Evolutionary conservation across 768 basidiomycete species (phyloP), one percentile per base, ranked within the genome.

Genomic region (Boletus eberwhitei): DNA sequence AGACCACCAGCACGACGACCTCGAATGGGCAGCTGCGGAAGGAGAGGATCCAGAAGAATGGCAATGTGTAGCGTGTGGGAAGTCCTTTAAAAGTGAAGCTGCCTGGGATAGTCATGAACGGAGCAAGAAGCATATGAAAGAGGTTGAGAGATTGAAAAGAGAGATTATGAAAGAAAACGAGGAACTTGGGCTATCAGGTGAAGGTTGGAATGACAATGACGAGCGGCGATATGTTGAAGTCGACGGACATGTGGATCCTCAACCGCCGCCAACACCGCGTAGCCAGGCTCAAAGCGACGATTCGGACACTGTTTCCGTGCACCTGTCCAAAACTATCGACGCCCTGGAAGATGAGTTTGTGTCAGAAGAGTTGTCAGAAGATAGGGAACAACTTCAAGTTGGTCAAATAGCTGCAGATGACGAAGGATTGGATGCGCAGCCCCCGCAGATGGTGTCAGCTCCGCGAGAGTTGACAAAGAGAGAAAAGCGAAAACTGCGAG

Each of bases 71-170:
- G 95, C 86, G 8, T 99, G 97, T 64, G 78, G 81, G 29, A 98
- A 97, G 75, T 78, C 80, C 1, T 98, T 98, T 67, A 76, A 87
- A 64, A 93, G 87, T 59, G 94, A 98, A 62, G 90, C 92, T 0
- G 91, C 93, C 5, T 99, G 95, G 95, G 79, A 86, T 61, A 98
- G 93, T 68, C 97, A 98, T 59, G 97, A 98, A 70, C 78, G 94
- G 59, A 97, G 94, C 70, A 89, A 89, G 73, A 97, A 93, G 71
- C 97, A 99, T 64, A 67, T 90, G 67, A 91, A 88, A 70, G 90
- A 93, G 58, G 84, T 98, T 13, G 90, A 91, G 64, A 77, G 75
- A 59, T 65, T 99, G 54, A 84, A 82, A 68, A 76, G 77, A 61
- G 82, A 90, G 63, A 97, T 99, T 90, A 66, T 76, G 59, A 73